Evolutionary conservation across 2,329 filamentous ascomycete species (phyloP).

Genomic region (Zymoseptoria brevis): DNA sequence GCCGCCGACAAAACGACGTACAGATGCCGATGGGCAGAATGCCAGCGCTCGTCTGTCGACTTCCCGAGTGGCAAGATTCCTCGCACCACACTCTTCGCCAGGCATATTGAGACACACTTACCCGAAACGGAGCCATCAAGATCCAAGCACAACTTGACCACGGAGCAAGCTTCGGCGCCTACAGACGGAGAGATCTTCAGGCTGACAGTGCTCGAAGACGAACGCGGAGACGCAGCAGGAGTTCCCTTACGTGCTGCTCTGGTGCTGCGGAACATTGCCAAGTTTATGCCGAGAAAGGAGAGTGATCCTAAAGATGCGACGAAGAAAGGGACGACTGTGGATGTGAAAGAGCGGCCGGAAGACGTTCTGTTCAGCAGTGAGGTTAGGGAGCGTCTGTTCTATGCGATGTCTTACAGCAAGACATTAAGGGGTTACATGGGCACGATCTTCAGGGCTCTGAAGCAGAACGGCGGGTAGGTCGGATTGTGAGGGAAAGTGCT

Average conservation of each 20-base stretch:
- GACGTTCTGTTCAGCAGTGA: conserved; percentile 17
- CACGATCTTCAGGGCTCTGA: conserved; percentile 17
- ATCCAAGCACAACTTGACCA: conserved; percentile 21
- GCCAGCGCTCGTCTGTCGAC: conserved; percentile 47
- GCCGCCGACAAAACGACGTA: conserved; percentile 36
- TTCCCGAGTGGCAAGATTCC: conserved; percentile 10
- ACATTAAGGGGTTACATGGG: conserved; percentile 20
- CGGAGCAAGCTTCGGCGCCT: conserved; percentile 10
- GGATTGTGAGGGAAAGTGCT: not conserved
- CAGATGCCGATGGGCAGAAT: conserved; percentile 60
- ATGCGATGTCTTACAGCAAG: conserved; percentile 19
- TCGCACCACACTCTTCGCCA: conserved; percentile 24
- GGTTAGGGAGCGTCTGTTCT: conserved; percentile 18
- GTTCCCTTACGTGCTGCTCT: conserved; percentile 71
- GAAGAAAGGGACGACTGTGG: conserved; percentile 11
- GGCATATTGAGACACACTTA: conserved; percentile 62
- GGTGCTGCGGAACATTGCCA: conserved; percentile 69
- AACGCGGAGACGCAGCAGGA: conserved; percentile 56
- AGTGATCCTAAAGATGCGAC: conserved; percentile 7
- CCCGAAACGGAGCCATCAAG: conserved; percentile 35
- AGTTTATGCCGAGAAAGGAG: conserved; percentile 31
- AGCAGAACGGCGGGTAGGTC: conserved; percentile 7
- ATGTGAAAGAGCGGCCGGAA: conserved; percentile 15
- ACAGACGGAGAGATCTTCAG: conserved; percentile 21
- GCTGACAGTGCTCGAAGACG: conserved; percentile 43